These are phyloP conservation scores for Thermochaetoides thermophila DNA, from an alignment of 495 filamentous ascomycete genomes.

Conservation along the genomic window DNA sequence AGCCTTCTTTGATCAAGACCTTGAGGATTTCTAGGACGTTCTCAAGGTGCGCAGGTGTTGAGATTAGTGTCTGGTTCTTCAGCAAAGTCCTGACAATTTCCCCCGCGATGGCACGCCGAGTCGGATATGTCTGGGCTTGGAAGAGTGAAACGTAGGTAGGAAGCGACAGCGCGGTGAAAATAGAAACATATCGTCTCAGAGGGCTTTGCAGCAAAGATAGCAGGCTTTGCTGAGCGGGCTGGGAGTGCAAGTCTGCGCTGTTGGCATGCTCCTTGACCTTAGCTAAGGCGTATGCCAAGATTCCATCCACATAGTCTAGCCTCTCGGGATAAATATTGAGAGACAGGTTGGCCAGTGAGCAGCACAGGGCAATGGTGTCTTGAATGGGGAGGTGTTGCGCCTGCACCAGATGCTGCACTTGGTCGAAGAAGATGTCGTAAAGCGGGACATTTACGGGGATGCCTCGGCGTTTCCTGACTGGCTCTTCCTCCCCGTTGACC, in stretches of 20 bases:
- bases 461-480: constrained; percentile 43
- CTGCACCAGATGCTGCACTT: constrained; percentile 84
- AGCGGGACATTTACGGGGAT: constrained; percentile 77
- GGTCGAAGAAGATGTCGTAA: constrained; percentile 95
- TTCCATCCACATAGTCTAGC: constrained; percentile 89
- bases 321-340: constrained; percentile 88
- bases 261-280: constrained; percentile 85
- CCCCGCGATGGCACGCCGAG: constrained; percentile 75
- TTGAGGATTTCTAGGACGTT: constrained; percentile 76
- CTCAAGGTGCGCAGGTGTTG: constrained; percentile 63
- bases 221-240: constrained; percentile 73
- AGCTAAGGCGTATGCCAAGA: constrained; percentile 72
- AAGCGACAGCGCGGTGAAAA: constrained; percentile 84
- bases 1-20: constrained; percentile 85
- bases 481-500: constrained; percentile 22
- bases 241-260: constrained; percentile 84
- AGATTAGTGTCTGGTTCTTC: constrained; percentile 62
- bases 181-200: constrained; percentile 73
- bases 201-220: constrained; percentile 78
- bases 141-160: constrained; percentile 83
- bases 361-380: constrained; percentile 82
- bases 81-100: constrained; percentile 70
- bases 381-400: constrained; percentile 82
- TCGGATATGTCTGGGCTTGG: constrained; percentile 85
- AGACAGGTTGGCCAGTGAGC: constrained; percentile 82